Conservation (phyloP, 768 basidiomycete genomes). For the Russula olivacea region DNA sequence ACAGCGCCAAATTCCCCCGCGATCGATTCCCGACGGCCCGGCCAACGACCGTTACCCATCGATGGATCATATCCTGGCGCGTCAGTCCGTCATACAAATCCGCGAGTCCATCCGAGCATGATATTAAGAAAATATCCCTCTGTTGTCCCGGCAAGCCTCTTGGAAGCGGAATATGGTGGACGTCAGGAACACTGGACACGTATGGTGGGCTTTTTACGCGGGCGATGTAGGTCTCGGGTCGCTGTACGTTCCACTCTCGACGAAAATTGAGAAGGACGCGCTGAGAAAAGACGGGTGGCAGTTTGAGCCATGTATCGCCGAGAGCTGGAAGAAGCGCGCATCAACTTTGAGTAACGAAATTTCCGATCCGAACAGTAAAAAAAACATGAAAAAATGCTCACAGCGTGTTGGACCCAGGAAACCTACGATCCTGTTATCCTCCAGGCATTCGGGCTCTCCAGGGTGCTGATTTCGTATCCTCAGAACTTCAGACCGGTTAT, state of each 20-base stretch:
- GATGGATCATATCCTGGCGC: slow-evolving; percentile 31
- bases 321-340: slow-evolving; percentile 28
- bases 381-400: slow-evolving; percentile 33
- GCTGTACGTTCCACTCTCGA: slow-evolving; percentile 34
- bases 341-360: neutral
- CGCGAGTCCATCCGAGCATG: slow-evolving; percentile 44
- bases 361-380: neutral
- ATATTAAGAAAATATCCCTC: slow-evolving; percentile 34
- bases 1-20: slow-evolving; percentile 36
- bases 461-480: slow-evolving; percentile 62
- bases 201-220: slow-evolving; percentile 45
- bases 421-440: slow-evolving; percentile 65
- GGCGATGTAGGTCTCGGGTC: slow-evolving; percentile 29
- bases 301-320: slow-evolving; percentile 37
- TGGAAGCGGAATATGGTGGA: slow-evolving; percentile 34
- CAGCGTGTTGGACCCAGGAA: slow-evolving; percentile 74
- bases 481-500: slow-evolving; percentile 58
- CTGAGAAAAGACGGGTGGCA: slow-evolving; percentile 32
- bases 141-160: slow-evolving; percentile 15
- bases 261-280: slow-evolving; percentile 34
- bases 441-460: slow-evolving; percentile 59
- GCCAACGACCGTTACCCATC: slow-evolving; percentile 36
- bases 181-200: slow-evolving; percentile 39
- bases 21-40: slow-evolving; percentile 25
- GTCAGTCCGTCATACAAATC: slow-evolving; percentile 37